phyloP scores from a whole-genome alignment of 768 basidiomycete species.

The Sporobolomyces pararoseus region DNA sequence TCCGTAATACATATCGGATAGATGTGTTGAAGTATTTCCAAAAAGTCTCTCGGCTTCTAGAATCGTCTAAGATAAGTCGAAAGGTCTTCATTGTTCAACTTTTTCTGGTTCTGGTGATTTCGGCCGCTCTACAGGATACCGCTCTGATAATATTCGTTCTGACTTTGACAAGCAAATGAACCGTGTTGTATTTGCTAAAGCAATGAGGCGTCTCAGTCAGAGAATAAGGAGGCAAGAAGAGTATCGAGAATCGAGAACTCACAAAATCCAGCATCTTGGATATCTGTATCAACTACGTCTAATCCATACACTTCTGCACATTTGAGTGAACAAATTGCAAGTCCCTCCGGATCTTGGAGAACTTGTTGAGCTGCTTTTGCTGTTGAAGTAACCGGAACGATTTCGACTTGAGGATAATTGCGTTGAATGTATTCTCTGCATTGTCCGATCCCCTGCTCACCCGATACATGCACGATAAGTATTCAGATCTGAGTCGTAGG shows the following conservation, averaged over 20 bases:
- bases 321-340: constrained; percentile 42
- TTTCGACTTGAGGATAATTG: constrained; percentile 24
- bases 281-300: constrained; percentile 37
- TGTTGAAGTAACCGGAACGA: constrained; percentile 40
- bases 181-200: constrained; percentile 39
- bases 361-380: constrained; percentile 39
- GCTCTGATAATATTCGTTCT: neutral
- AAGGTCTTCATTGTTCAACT: neutral
- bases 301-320: constrained; percentile 44
- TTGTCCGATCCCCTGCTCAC: constrained; percentile 43
- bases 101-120: neutral
- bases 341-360: constrained; percentile 9
- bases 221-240: neutral
- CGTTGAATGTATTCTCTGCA: constrained; percentile 32
- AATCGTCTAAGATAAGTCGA: neutral
- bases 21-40: too few relatives aligned
- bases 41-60: too few relatives aligned
- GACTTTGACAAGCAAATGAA: constrained; percentile 27
- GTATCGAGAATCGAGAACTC: constrained; percentile 1
- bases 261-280: constrained; percentile 42
- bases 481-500: neutral
- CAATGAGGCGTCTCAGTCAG: neutral
- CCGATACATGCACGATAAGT: too few relatives aligned
- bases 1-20: too few relatives aligned
- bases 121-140: constrained; percentile 9